Conservation (phyloP, 208 protist genomes). For the Leishmania aethiopica region DNA sequence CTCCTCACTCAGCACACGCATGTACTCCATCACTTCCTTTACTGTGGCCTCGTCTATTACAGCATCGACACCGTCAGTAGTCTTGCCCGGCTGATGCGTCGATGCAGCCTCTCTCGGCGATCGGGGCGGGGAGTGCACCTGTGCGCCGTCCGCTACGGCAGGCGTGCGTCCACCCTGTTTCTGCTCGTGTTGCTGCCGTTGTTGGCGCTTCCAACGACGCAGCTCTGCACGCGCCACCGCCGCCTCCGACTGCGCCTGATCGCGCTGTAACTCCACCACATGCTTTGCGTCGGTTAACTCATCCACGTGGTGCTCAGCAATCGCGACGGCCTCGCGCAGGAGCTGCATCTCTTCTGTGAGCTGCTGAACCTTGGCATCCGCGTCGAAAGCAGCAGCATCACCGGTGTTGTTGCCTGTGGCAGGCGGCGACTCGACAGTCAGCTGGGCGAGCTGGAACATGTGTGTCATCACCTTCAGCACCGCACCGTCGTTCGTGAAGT, state of each 20-base stretch:
- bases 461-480: conserved; percentile 69
- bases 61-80: not conserved
- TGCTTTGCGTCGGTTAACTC: conserved; percentile 24
- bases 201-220: conserved; percentile 56
- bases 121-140: conserved; percentile 2
- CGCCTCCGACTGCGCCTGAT: conserved; percentile 78
- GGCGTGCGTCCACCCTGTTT: not conserved
- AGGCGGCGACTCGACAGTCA: conserved; percentile 15
- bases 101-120: not conserved
- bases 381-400: not conserved
- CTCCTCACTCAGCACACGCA: conserved; percentile 68
- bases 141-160: not conserved
- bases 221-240: conserved; percentile 73
- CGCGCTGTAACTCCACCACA: conserved; percentile 50
- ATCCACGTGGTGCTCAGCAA: conserved; percentile 47
- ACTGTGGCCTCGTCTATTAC: conserved; percentile 40
- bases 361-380: conserved; percentile 9
- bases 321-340: conserved; percentile 47
- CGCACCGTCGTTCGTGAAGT: conserved; percentile 51
- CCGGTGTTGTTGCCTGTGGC: not conserved
- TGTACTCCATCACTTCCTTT: conserved; percentile 57
- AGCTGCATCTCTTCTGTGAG: conserved; percentile 45
- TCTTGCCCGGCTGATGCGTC: not conserved
- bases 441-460: conserved; percentile 75
- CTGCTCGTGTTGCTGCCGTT: conserved; percentile 21